Percentiles rank a stretch among this genome's conserved stretches.
Conservation (phyloP, 495 filamentous ascomycete species). For the Niebla homalea region DNA sequence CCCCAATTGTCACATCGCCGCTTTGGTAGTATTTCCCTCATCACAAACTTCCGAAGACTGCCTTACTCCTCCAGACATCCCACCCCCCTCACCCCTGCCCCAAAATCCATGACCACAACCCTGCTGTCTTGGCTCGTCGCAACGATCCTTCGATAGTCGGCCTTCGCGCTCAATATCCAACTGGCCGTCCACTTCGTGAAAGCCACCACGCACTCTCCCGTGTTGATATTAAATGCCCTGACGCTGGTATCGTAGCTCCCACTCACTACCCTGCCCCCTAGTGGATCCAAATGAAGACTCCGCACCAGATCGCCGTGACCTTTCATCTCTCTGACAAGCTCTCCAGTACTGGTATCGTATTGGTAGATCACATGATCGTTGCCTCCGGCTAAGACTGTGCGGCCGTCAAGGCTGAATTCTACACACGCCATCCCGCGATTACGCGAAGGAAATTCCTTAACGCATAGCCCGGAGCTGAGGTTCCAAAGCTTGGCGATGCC, state of each 20-base stretch:
- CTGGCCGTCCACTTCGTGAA: slow-evolving; percentile 85
- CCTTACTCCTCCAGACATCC: slow-evolving; percentile 33
- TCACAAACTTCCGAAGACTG: background rate
- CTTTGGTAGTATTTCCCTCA: background rate
- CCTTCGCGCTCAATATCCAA: slow-evolving; percentile 92
- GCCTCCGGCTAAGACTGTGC: slow-evolving; percentile 78
- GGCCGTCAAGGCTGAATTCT: slow-evolving; percentile 85
- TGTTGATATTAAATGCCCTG: slow-evolving; percentile 76
- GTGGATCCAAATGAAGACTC: slow-evolving; percentile 72
- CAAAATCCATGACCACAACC: slow-evolving; percentile 76
- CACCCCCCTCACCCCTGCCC: slow-evolving; percentile 35
- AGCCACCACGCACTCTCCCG: slow-evolving; percentile 56
- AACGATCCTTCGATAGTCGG: slow-evolving; percentile 84
- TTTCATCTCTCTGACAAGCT: slow-evolving; percentile 59
- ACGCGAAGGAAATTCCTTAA: slow-evolving; percentile 78
- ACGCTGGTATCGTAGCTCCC: slow-evolving; percentile 91
- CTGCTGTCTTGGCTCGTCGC: slow-evolving; percentile 87
- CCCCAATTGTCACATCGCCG: background rate
- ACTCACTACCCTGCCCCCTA: slow-evolving; percentile 70
- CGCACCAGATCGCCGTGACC: slow-evolving; percentile 76
- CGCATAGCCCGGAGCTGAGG: slow-evolving; percentile 64
- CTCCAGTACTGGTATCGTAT: slow-evolving; percentile 82
- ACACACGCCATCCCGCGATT: slow-evolving; percentile 87
- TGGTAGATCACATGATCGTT: slow-evolving; percentile 90
- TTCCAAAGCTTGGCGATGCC: slow-evolving; percentile 92